phyloP scores from a whole-genome alignment of 78 protist species.

The Thecamonas trahens region DNA sequence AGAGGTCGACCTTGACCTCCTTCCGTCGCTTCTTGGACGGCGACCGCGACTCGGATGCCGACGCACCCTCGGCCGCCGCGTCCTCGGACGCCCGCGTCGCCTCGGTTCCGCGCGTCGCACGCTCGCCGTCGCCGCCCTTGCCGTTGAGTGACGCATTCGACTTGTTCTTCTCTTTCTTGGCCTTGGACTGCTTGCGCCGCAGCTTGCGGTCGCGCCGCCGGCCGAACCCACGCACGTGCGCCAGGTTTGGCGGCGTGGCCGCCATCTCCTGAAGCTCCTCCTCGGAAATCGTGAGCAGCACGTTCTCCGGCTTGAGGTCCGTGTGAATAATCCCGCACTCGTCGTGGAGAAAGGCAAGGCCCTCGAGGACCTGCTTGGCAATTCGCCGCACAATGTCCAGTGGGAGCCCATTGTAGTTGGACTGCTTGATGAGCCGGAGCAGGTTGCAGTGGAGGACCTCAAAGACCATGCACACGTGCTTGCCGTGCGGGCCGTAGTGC shows the following conservation, averaged over 20 bases:
- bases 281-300: too few species aligned
- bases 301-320: constrained; percentile 95
- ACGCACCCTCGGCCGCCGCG: constrained; percentile 4
- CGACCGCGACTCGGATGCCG: neutral
- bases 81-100: too few species aligned
- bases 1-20: too few species aligned
- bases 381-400: constrained; percentile 31
- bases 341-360: constrained; percentile 79
- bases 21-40: too few species aligned
- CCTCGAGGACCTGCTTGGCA: constrained; percentile 28
- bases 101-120: neutral
- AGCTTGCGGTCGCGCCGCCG: constrained; percentile 14
- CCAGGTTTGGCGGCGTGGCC: neutral
- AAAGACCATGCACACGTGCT: constrained; percentile 87
- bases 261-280: neutral
- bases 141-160: too few species aligned
- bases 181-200: constrained; percentile 9
- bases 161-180: constrained; percentile 15
- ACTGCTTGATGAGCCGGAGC: constrained; percentile 62
- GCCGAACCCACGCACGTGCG: too few species aligned
- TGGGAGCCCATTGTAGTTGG: constrained; percentile 83
- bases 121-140: neutral
- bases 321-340: constrained; percentile 87
- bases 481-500: constrained; percentile 75
- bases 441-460: constrained; percentile 84